Evolutionary conservation across 805 yeast genomes (phyloP), one percentile per base, ranked within the genome.

Genomic region (Wickerhamomyces sydowiorum): DNA sequence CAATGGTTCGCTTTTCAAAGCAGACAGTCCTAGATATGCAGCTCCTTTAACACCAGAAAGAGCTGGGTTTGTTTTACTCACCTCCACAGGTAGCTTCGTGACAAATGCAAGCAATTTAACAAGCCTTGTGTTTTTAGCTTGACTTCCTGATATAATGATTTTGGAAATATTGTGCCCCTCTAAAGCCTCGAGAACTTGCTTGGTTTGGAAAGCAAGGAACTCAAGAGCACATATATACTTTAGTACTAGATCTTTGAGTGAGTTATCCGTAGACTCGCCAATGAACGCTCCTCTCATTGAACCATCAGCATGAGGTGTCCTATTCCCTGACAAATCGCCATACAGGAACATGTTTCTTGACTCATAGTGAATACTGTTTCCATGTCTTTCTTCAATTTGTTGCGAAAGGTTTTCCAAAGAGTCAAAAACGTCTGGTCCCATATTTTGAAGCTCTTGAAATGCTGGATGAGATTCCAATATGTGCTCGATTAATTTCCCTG

Each of bases 251-350:
- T 65, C 65, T 4, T 45, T 45, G 8, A 64, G 17, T 2, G 69
- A 59, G 3, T 47, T 41, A 24, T 66, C 70, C 7, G 61, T 55
- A 27, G 67, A 56, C 27, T 76, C 80, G 14, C 79, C 81, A 9
- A 76, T 70, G 35, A 65, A 58, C 38, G 67, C 60, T 28, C 80
- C 80, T 40, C 70, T 61, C 73, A 78, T 67, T 3, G 56, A 38
- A 10, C 74, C 66, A 50, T 76, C 76, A 40, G 68, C 72, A 47
- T 61, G 73, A 1, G 84, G 84, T 7, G 79, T 72, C 52, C 85
- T 64, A 50, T 78, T 79, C 1, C 85, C 85, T 37, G 67, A 64
- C 18, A 73, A 65, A 52, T 78, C 82, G 2, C 83, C 83, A 48
- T 75, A 76, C 41, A 67, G 65, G 42, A 73, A 65, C 57, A 63